Evolutionary conservation across 495 filamentous ascomycete genomes (phyloP).

Genomic region (Neurospora sp.): DNA sequence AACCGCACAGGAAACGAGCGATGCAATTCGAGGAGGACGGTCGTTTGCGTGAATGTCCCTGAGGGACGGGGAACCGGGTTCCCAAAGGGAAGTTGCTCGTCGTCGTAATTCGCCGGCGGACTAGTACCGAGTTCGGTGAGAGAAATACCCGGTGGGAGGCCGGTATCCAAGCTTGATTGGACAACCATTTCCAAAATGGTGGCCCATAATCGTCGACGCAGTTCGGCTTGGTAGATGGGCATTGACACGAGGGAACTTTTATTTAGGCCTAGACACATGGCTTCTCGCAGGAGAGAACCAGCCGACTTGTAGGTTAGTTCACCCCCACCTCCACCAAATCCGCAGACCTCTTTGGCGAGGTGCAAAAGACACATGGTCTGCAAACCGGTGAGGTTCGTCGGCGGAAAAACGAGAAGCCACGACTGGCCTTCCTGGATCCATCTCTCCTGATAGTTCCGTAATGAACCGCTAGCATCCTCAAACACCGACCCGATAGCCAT

Average conservation of each 20-base stretch:
- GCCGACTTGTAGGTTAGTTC: constrained; percentile 52
- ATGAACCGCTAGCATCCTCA: constrained; percentile 38
- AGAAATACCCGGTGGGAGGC: constrained; percentile 46
- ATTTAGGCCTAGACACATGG: constrained; percentile 53
- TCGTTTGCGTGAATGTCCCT: constrained; percentile 28
- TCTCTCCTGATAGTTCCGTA: constrained; percentile 41
- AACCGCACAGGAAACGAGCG: constrained; percentile 26
- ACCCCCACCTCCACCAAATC: constrained; percentile 30
- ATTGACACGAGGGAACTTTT: constrained; percentile 29
- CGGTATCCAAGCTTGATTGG: constrained; percentile 50
- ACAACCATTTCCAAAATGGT: constrained; percentile 52
- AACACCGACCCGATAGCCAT: constrained; percentile 50
- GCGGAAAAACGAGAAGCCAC: constrained; percentile 42
- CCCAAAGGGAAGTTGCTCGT: constrained; percentile 26
- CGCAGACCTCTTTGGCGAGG: constrained; percentile 45
- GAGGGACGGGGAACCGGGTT: constrained; percentile 9
- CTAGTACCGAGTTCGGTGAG: constrained; percentile 47
- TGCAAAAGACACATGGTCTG: constrained; percentile 51
- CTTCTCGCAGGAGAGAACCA: constrained; percentile 46
- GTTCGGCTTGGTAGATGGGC: constrained; percentile 45
- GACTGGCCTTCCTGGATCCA: constrained; percentile 56
- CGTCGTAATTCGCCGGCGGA: constrained; percentile 43
- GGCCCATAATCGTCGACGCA: constrained; percentile 61
- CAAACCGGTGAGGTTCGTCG: constrained; percentile 41
- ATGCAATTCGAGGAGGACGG: constrained; percentile 26